Evolutionary conservation across 2,329 filamentous ascomycete species (phyloP), one percentile per base, ranked within the genome.

Genomic region (Paecilomyces sp.): DNA sequence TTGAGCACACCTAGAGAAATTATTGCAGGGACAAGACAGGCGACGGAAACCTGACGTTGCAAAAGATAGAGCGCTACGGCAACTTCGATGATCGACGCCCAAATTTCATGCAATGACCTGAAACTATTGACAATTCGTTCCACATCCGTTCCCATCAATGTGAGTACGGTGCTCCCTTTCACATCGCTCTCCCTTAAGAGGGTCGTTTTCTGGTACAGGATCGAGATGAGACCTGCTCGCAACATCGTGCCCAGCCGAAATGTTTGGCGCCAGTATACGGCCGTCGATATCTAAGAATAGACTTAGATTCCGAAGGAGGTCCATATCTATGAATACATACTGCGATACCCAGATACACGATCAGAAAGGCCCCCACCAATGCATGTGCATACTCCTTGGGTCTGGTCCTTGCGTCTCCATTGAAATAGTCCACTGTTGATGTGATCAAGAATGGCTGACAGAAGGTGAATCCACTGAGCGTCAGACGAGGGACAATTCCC

Each of bases 171-270:
- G 6, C 70, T 69, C 13, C 76, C 74, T 24, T 75, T 71, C 41
- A 71, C 66, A 1, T 67, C 60, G 0, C 66, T 58, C 0, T 67
- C 62, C 9, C 67, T 66, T 7, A 77, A 60, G 0, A 64, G 61
- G 1, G 77, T 57, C 0, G 77, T 78, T 64, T 80, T 80, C 22
- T 71, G 68, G 61, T 77, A 81, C 3, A 83, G 74, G 13, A 80
- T 57, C 0, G 76, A 72, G 5, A 72, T 65, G 13, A 74, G 61
- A 1, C 63, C 65, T 30, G 67, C 66, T 34, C 73, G 63, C 12
- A 74, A 60, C 57, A 69, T 65, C 5, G 68, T 68, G 7, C 65
- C 57, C 33, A 61, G 55, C 34, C 69, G 68, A 57, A 68, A 65
- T 1, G 66, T 58, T n/a, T 62, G 61, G 59, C 71, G 67, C 36